A percentile compares a stretch with the other conserved stretches of the same genome.
Evolutionary conservation across 23 red algal species (phyloP).

Genomic region (Gracilariopsis chorda): DNA sequence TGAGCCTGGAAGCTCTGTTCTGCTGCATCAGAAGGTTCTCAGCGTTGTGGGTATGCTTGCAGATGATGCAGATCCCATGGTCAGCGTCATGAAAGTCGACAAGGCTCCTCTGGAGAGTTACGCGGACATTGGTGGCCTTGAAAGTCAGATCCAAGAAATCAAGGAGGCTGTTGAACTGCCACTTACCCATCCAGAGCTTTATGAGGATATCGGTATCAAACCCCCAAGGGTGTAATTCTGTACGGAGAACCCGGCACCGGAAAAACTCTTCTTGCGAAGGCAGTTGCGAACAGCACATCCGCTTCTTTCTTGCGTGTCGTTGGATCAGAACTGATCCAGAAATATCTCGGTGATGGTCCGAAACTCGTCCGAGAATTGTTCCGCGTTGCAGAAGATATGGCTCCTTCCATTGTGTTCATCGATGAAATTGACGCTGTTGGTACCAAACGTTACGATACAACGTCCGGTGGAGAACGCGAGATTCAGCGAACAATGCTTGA

Average conservation of each 20-base stretch:
- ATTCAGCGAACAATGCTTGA: conserved; percentile 99
- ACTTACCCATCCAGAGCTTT: conserved; percentile 98
- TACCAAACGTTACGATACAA: conserved; percentile 98
- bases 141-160: conserved; percentile 99
- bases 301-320: conserved; percentile 96
- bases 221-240: conserved; percentile 98
- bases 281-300: conserved; percentile 96
- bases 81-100: conserved; percentile 99
- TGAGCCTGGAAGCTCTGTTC: conserved; percentile 92
- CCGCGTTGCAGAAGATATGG: conserved; percentile 95
- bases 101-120: conserved; percentile 97
- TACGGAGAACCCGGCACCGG: conserved; percentile 99
- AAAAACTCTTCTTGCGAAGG: conserved; percentile 98
- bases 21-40: conserved; percentile 97
- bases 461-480: conserved; percentile 95
- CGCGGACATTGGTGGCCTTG: conserved; percentile 97
- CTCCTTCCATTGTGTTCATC: conserved; percentile 99
- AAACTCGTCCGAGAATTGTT: conserved; percentile 99
- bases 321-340: conserved; percentile 98
- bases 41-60: conserved; percentile 95
- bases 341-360: conserved; percentile 98
- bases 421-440: conserved; percentile 99
- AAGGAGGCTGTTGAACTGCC: conserved; percentile 99
- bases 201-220: conserved; percentile 99
- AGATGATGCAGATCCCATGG: conserved; percentile 98